These are phyloP conservation scores for Iris pallida DNA, from an alignment of 116 monocot genomes.

Conservation along the genomic window DNA sequence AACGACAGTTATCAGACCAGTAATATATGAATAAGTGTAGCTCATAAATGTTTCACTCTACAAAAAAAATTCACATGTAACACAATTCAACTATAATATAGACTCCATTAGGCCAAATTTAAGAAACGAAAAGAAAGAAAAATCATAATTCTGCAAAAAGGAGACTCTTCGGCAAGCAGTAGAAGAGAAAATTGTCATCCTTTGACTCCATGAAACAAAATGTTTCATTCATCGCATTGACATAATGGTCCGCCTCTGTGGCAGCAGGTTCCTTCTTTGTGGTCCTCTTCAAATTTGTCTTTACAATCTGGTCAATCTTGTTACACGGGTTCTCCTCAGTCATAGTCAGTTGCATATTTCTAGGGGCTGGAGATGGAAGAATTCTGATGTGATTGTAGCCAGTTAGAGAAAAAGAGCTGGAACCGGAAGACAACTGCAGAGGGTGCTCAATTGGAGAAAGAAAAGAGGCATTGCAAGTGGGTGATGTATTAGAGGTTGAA, in stretches of 20 bases:
- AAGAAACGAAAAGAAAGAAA: too few species aligned
- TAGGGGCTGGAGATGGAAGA: constrained; percentile 20
- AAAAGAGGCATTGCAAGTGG: not conserved
- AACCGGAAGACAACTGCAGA: constrained; percentile 10
- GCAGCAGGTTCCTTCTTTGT: constrained; percentile 6
- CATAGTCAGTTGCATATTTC: too few species aligned
- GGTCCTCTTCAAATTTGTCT: constrained; percentile 28
- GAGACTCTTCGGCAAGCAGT: too few species aligned
- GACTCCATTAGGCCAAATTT: too few species aligned
- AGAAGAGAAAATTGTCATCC: not conserved
- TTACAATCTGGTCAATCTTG: constrained; percentile 20
- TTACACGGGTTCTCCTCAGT: too few species aligned
- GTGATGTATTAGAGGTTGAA: too few species aligned
- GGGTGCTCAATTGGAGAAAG: constrained; percentile 8
- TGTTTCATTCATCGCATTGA: constrained; percentile 63
- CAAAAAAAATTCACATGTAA: too few species aligned
- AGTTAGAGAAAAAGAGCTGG: not conserved
- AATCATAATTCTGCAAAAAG: too few species aligned
- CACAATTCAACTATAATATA: too few species aligned
- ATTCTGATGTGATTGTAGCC: constrained; percentile 15
- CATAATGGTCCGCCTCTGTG: constrained; percentile 35
- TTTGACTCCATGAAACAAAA: constrained; percentile 25
- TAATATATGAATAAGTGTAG: too few species aligned
- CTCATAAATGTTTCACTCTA: too few species aligned
- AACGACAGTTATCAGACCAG: too few species aligned